phyloP scores from a whole-genome alignment of 1,139 yeast genomes.

The Blastobotrys persicus region DNA sequence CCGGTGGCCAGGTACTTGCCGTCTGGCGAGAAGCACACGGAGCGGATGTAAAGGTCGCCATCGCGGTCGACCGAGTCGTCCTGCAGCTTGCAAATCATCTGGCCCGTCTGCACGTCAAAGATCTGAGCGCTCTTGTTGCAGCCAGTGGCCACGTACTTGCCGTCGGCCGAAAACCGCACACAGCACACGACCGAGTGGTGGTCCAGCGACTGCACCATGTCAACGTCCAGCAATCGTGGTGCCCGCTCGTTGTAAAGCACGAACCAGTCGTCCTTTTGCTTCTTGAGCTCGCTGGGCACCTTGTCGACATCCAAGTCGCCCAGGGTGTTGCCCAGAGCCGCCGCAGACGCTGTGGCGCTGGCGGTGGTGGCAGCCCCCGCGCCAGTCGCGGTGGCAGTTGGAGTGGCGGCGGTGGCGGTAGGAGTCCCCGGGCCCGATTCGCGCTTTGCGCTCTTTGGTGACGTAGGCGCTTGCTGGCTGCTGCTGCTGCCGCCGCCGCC shows the following conservation, averaged over 20 bases:
- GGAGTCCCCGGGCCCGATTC: conserved; percentile 7
- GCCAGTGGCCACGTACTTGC: conserved; percentile 93
- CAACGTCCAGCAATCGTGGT: conserved; percentile 73
- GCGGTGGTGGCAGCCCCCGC: conserved; percentile 17
- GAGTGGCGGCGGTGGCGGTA: conserved; percentile 16
- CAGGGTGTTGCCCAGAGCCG: conserved; percentile 52
- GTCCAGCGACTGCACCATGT: conserved; percentile 82
- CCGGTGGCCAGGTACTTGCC: conserved; percentile 96
- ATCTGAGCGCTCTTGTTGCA: conserved; percentile 96
- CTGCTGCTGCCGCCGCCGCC: conserved; percentile 6
- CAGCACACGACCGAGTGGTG: conserved; percentile 96
- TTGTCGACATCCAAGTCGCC: conserved; percentile 77
- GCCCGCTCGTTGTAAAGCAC: conserved; percentile 89
- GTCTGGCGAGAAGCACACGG: conserved; percentile 96
- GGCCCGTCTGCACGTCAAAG: conserved; percentile 89
- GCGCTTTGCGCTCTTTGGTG: conserved; percentile 5
- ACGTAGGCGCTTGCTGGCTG: too few species aligned
- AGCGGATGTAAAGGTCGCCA: conserved; percentile 86
- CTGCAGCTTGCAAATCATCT: conserved; percentile 77
- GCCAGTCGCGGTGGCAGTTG: conserved; percentile 16
- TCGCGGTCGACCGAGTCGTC: conserved; percentile 62
- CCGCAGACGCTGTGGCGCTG: conserved; percentile 18
- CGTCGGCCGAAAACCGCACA: conserved; percentile 89
- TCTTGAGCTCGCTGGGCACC: conserved; percentile 76
- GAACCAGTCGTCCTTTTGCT: conserved; percentile 83